Evolutionary conservation across 2,329 filamentous ascomycete species (phyloP).

Genomic region (Fusarium irregulare): DNA sequence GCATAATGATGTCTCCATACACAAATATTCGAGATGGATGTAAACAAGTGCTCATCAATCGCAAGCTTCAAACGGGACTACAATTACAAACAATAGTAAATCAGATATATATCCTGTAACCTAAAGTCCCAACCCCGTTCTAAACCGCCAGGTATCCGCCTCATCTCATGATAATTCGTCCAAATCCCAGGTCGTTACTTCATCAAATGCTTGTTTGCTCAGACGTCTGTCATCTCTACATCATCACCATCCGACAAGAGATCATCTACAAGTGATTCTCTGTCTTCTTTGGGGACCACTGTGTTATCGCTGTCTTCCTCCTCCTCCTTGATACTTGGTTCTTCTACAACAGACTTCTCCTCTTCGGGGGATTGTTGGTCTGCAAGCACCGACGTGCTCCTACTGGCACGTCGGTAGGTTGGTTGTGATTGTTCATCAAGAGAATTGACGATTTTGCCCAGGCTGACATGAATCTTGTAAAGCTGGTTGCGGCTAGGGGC

Average conservation of each 20-base stretch:
- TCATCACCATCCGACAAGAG: constrained; percentile 56
- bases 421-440: constrained; percentile 61
- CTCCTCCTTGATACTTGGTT: constrained; percentile 62
- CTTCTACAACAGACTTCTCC: constrained; percentile 55
- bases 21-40: constrained; percentile 3
- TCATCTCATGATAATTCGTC: constrained; percentile 33
- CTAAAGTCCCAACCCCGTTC: constrained; percentile 17
- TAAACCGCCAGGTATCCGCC: constrained; percentile 18
- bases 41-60: neutral
- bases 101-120: constrained; percentile 31
- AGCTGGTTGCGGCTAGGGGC: constrained; percentile 72
- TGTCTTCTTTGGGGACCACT: constrained; percentile 48
- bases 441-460: constrained; percentile 74
- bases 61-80: constrained; percentile 1
- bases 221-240: constrained; percentile 48
- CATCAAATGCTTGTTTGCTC: constrained; percentile 29
- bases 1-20: constrained; percentile 7
- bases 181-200: constrained; percentile 38
- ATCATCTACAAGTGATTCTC: constrained; percentile 55
- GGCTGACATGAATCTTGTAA: constrained; percentile 74
- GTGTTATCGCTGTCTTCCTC: constrained; percentile 55
- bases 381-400: constrained; percentile 55
- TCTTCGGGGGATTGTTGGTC: constrained; percentile 52
- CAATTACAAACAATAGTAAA: constrained; percentile 25
- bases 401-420: constrained; percentile 55